These are phyloP conservation scores for Plasmodium vivax DNA, from an alignment of 169 alveolate species.

Conservation along the genomic window DNA sequence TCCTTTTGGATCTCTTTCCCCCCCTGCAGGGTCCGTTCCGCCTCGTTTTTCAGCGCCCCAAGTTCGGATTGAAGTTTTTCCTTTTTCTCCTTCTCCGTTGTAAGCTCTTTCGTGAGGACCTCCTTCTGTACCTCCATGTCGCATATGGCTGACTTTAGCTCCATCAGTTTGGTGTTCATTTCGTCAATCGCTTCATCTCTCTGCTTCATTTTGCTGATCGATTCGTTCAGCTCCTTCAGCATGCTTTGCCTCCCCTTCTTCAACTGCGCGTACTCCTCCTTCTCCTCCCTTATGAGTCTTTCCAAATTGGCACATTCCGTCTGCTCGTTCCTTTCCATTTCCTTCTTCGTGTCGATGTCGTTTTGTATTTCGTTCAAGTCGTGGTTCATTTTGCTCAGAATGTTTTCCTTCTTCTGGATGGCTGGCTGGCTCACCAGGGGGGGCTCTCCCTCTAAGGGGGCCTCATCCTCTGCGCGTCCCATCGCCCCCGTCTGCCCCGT, in stretches of 20 bases:
- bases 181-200: conserved; percentile 60
- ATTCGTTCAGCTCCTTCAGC: conserved; percentile 23
- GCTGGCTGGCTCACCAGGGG: not conserved
- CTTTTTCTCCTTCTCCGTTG: conserved; percentile 29
- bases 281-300: conserved; percentile 32
- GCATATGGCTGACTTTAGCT: conserved; percentile 3
- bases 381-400: conserved; percentile 48
- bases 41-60: conserved; percentile 20
- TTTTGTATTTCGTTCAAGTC: conserved; percentile 33
- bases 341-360: conserved; percentile 10
- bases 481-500: not conserved
- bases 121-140: conserved; percentile 33
- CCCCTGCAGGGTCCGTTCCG: not conserved
- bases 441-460: not conserved
- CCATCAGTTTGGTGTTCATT: conserved; percentile 35
- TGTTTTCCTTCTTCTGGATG: conserved; percentile 32
- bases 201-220: conserved; percentile 29
- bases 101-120: not conserved
- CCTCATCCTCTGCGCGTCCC: not conserved
- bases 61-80: conserved; percentile 27
- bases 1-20: not conserved
- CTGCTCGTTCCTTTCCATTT: conserved; percentile 8
- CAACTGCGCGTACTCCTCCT: not conserved
- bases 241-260: conserved; percentile 21
- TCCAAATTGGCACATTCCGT: conserved; percentile 13